Evolutionary conservation across 2,329 filamentous ascomycete species (phyloP).

Genomic region (Ophiostoma tasmaniense): DNA sequence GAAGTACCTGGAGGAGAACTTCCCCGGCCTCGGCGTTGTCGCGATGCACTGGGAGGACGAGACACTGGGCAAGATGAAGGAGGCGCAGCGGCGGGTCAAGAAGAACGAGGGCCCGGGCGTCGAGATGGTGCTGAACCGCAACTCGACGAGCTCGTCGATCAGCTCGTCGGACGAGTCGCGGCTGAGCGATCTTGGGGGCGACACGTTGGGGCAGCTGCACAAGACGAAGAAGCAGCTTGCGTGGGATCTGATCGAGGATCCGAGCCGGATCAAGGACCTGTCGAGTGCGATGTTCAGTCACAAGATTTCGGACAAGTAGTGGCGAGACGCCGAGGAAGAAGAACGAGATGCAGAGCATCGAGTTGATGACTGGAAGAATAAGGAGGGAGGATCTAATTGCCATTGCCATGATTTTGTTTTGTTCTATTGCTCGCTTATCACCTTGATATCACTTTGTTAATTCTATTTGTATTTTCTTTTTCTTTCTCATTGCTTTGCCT

Average conservation of each 20-base stretch:
- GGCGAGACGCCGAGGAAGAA: background rate
- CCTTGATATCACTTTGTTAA: background rate
- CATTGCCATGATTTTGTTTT: background rate
- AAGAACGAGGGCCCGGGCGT: constrained; percentile 47
- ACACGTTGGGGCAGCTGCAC: background rate
- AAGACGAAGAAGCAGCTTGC: constrained; percentile 46
- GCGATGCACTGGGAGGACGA: constrained; percentile 73
- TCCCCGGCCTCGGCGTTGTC: constrained; percentile 67
- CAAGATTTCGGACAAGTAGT: background rate
- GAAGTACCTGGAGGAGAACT: constrained; percentile 59
- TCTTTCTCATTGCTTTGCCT: background rate
- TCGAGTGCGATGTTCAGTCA: constrained; percentile 12
- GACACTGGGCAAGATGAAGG: constrained; percentile 64
- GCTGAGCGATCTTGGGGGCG: constrained; percentile 25
- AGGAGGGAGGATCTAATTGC: background rate
- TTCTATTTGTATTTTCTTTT: background rate
- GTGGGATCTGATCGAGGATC: constrained; percentile 44
- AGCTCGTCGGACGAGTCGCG: constrained; percentile 47
- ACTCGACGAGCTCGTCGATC: constrained; percentile 39
- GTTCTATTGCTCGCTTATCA: background rate
- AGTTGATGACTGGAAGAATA: background rate
- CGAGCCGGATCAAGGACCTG: constrained; percentile 34
- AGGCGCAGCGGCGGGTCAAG: constrained; percentile 65
- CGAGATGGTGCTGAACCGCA: constrained; percentile 50
- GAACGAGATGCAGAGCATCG: background rate